Percentiles rank a stretch among this genome's conserved stretches.
Evolutionary conservation across 108 stramenopile species (phyloP).

Genomic region (Cylindrotheca closterium): DNA sequence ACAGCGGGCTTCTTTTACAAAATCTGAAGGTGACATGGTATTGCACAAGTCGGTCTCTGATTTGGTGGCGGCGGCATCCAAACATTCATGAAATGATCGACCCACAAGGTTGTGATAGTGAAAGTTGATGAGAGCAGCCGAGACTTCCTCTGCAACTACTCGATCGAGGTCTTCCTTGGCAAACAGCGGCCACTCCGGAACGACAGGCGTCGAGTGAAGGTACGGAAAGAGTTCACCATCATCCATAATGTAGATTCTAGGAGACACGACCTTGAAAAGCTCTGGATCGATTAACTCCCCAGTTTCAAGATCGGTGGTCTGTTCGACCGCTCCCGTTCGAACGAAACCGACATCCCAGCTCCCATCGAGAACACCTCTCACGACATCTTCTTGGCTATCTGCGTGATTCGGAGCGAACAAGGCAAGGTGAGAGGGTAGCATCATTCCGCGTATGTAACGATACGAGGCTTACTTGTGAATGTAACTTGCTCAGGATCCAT

Average conservation of each 20-base stretch:
- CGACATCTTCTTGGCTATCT: constrained; percentile 17
- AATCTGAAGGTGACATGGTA: not conserved
- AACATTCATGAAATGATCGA: not conserved
- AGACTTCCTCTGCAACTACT: constrained; percentile 1
- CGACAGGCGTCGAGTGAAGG: constrained; percentile 22
- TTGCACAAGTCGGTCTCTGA: not conserved
- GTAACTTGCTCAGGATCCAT: constrained; percentile 35
- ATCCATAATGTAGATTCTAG: constrained; percentile 20
- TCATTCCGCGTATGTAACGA: not conserved
- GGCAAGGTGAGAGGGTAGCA: not conserved
- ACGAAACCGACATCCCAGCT: constrained; percentile 43
- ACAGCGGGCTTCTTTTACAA: not conserved
- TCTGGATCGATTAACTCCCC: constrained; percentile 20
- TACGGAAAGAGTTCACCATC: constrained; percentile 34
- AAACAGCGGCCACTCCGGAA: constrained; percentile 41
- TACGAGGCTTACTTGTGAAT: constrained; percentile 7
- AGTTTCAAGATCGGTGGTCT: constrained; percentile 8
- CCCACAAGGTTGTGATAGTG: not conserved
- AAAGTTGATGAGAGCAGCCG: constrained; percentile 7
- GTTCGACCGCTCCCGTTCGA: constrained; percentile 37
- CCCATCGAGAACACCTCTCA: constrained; percentile 30
- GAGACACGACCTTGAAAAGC: constrained; percentile 26
- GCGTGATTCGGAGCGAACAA: constrained; percentile 7
- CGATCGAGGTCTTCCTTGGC: constrained; percentile 4
- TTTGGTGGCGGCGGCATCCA: not conserved